Evolutionary conservation across 106 monocot species (phyloP), one percentile per base, ranked within the genome.

Genomic region (Xerophyta viscosa): DNA sequence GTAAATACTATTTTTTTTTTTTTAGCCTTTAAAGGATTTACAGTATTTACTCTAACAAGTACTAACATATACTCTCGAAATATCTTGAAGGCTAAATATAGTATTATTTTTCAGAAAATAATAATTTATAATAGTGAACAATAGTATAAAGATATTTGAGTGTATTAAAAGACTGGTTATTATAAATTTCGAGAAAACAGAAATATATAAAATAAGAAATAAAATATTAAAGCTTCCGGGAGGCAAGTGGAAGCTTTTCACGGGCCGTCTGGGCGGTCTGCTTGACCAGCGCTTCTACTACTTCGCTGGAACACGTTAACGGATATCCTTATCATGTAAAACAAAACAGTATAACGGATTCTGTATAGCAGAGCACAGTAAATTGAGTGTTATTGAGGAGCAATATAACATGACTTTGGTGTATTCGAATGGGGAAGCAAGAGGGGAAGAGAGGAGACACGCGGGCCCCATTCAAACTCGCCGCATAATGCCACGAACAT

Each of bases 261-360:
- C 49, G 50, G 76, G 80, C 41, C 60, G 53, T 19, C 31, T 30
- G 51, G 67, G 77, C 84, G 89, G 89, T 77, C 77, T 44, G 27
- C 62, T 77, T 90, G 79, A 80, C 79, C 74, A n/a, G 15, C 46
- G 26, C n/a, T 4, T 56, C 27, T 10, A 24, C 10, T 56, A 13
- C 27, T 7, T 20, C 19, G 13, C 54, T 4, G 14, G 39, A 42
- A 19, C 30, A n/a, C 28, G 2, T 39, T 39, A 39, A 36, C 33
- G 11, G 11, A 36, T 36, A 6, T 36, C 11, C 11, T 36, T 36
- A 36, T 36, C 33, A 6, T 36, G 11, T 6, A 36, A 6, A 36
- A 5, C 33, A 36, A 36, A 36, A 6, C 11, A n/a, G n/a, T n/a
- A n/a, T n/a, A n/a, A n/a, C n/a, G n/a, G n/a, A 5, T 36, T 36